Conservation (phyloP, 371 early-diverging fungal species). For the Batrachochytrium dendrobatidis region DNA sequence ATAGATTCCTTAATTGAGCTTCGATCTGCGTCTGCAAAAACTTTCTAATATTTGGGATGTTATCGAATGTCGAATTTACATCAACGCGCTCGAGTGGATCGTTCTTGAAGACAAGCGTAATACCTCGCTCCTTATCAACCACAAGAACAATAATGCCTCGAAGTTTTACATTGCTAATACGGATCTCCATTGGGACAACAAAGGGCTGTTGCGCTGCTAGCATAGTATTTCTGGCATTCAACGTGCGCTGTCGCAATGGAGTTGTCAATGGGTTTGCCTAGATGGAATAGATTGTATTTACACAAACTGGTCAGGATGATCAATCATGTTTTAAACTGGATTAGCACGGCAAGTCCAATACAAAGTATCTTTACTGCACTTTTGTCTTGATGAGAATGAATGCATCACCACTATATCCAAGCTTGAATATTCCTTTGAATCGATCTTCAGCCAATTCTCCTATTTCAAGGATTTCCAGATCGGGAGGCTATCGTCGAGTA, state of each 20-base stretch:
- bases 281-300: background rate
- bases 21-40: slow-evolving; percentile 91
- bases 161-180: slow-evolving; percentile 79
- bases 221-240: slow-evolving; percentile 18
- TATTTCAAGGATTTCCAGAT: slow-evolving; percentile 95
- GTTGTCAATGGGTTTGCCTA: slow-evolving; percentile 74
- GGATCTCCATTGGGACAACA: slow-evolving; percentile 90
- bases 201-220: slow-evolving; percentile 82
- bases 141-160: slow-evolving; percentile 91
- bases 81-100: slow-evolving; percentile 90
- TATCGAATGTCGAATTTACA: slow-evolving; percentile 91
- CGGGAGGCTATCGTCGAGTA: slow-evolving; percentile 65
- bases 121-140: slow-evolving; percentile 82
- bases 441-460: slow-evolving; percentile 86
- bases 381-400: slow-evolving; percentile 85
- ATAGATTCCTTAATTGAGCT: slow-evolving; percentile 73
- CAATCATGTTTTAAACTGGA: too few relatives aligned
- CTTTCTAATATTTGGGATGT: slow-evolving; percentile 70
- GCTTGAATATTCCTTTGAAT: slow-evolving; percentile 91
- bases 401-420: slow-evolving; percentile 90
- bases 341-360: background rate
- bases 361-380: slow-evolving; percentile 60
- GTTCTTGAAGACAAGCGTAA: slow-evolving; percentile 93
- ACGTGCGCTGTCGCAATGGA: slow-evolving; percentile 35
- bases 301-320: slow-evolving; percentile 1